Evolutionary conservation across 192 early-diverging fungal genomes (phyloP).

Genomic region (Blastocladiella britannica): DNA sequence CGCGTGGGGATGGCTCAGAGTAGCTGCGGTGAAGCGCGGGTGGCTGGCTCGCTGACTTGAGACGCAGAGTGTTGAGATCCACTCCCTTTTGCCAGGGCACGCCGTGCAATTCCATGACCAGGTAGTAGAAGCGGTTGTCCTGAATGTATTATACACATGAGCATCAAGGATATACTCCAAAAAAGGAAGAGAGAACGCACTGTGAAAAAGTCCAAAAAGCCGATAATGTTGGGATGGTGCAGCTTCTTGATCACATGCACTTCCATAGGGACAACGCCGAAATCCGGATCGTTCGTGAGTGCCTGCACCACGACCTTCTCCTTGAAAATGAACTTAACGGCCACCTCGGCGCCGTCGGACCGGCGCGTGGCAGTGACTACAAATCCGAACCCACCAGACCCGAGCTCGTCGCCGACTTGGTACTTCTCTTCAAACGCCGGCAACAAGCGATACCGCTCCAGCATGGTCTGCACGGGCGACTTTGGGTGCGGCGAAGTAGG

Average conservation of each 20-base stretch:
- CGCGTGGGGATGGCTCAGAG: slow-evolving; percentile 8
- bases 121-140: slow-evolving; percentile 27
- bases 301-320: slow-evolving; percentile 25
- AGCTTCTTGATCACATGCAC: slow-evolving; percentile 37
- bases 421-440: slow-evolving; percentile 25
- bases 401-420: slow-evolving; percentile 35
- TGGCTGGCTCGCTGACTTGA: slow-evolving; percentile 13
- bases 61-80: slow-evolving; percentile 7
- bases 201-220: slow-evolving; percentile 23
- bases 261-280: slow-evolving; percentile 38
- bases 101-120: slow-evolving; percentile 48
- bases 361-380: slow-evolving; percentile 38
- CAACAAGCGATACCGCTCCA: slow-evolving; percentile 19
- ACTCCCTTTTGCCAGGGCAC: slow-evolving; percentile 25
- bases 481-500: background rate
- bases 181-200: background rate
- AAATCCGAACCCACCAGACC: slow-evolving; percentile 57
- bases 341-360: slow-evolving; percentile 26
- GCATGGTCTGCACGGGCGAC: background rate
- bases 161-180: background rate
- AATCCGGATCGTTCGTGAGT: slow-evolving; percentile 27
- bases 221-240: slow-evolving; percentile 28
- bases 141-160: slow-evolving; percentile 9
- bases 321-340: slow-evolving; percentile 44
- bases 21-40: slow-evolving; percentile 7